Conservation (phyloP, 345 rosid genomes). For the Aquilaria yunnanensis region DNA sequence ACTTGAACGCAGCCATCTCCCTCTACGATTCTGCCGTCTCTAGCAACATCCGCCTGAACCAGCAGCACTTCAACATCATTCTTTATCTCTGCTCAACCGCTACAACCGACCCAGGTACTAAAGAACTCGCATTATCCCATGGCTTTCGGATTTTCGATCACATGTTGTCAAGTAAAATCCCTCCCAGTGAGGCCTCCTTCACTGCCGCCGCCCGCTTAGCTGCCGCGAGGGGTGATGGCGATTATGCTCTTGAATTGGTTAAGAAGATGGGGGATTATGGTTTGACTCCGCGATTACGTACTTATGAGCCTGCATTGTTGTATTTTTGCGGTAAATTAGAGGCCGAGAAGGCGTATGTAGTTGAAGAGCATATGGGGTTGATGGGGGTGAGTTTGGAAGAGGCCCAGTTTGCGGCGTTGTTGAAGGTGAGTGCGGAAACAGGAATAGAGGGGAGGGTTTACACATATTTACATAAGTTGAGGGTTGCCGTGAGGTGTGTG, state of each 20-base stretch:
- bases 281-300: slow-evolving; percentile 59
- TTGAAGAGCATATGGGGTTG: slow-evolving; percentile 61
- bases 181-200: slow-evolving; percentile 64
- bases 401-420: slow-evolving; percentile 52
- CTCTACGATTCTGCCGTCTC: slow-evolving; percentile 51
- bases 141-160: slow-evolving; percentile 60
- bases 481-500: slow-evolving; percentile 50
- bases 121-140: slow-evolving; percentile 22
- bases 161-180: slow-evolving; percentile 40
- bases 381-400: slow-evolving; percentile 60
- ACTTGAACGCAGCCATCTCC: slow-evolving; percentile 59
- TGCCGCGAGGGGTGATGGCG: slow-evolving; percentile 68
- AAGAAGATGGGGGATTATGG: slow-evolving; percentile 41
- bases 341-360: slow-evolving; percentile 67
- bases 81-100: slow-evolving; percentile 66
- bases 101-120: slow-evolving; percentile 27
- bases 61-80: slow-evolving; percentile 54
- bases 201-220: slow-evolving; percentile 66
- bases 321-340: slow-evolving; percentile 64
- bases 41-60: slow-evolving; percentile 36
- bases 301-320: slow-evolving; percentile 65
- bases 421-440: slow-evolving; percentile 58
- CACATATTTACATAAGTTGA: slow-evolving; percentile 66
- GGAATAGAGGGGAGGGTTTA: slow-evolving; percentile 56
- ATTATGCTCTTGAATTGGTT: slow-evolving; percentile 60